Percentiles rank a stretch among this genome's conserved stretches.
These are phyloP conservation scores for Cercospora brassicicola DNA, from an alignment of 2,329 filamentous ascomycete genomes.

Conservation along the genomic window DNA sequence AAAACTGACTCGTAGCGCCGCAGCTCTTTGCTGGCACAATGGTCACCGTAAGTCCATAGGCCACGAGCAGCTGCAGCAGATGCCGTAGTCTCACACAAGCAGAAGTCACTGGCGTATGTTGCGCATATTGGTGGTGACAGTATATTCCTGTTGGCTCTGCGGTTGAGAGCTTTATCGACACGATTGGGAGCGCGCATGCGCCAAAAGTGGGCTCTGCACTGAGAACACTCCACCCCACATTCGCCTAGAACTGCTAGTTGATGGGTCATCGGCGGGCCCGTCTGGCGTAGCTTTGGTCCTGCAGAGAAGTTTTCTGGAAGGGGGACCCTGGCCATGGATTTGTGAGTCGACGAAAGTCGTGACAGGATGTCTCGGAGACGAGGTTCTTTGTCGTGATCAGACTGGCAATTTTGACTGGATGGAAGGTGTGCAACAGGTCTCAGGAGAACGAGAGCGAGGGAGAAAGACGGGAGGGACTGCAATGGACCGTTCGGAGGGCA, in stretches of 20 bases:
- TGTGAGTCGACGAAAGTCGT: not conserved
- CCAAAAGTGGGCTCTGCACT: not conserved
- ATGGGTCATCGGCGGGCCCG: not conserved
- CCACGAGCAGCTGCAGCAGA: not conserved
- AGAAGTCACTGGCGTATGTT: not conserved
- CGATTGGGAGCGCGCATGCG: not conserved
- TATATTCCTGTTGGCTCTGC: not conserved
- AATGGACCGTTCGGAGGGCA: not conserved
- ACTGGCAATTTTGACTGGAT: not conserved
- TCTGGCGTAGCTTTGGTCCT: not conserved
- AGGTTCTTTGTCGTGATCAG: not conserved
- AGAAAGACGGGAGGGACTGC: not conserved
- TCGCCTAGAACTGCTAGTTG: not conserved
- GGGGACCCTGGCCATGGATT: not conserved
- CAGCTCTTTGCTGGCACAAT: not conserved
- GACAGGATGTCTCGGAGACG: not conserved
- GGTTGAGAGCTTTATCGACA: slow-evolving; percentile 7
- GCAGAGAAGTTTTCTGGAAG: slow-evolving; percentile 12
- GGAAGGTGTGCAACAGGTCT: not conserved
- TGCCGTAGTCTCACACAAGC: not conserved
- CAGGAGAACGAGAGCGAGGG: slow-evolving; percentile 3
- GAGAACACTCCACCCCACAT: not conserved
- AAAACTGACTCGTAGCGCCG: not conserved
- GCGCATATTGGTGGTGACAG: not conserved
- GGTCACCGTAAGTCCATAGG: not conserved